These are phyloP conservation scores for Chaetomium sp. DNA, from an alignment of 2,329 filamentous ascomycete genomes.

Conservation along the genomic window DNA sequence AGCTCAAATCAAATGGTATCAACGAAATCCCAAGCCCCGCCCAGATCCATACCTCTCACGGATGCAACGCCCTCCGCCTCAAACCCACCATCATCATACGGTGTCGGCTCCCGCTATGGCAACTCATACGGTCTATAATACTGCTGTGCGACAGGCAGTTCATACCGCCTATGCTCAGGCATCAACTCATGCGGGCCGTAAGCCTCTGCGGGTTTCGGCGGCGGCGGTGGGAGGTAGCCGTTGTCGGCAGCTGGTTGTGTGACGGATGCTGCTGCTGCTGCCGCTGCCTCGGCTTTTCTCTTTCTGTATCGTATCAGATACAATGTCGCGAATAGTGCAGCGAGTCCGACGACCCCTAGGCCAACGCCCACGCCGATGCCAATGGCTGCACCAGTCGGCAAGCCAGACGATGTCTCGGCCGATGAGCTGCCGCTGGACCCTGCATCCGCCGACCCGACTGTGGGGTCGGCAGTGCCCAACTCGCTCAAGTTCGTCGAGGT, in stretches of 20 bases:
- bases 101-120: neutral
- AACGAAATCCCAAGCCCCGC: neutral
- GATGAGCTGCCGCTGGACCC: neutral
- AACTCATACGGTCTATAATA: neutral
- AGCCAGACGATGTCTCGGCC: neutral
- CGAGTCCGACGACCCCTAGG: constrained; percentile 8
- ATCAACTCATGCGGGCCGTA: constrained; percentile 1
- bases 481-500: neutral
- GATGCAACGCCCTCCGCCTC: neutral
- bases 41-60: too few relatives aligned
- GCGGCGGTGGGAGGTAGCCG: neutral
- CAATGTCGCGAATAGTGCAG: constrained; percentile 3
- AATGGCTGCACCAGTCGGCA: constrained; percentile 5
- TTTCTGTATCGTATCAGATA: constrained; percentile 12
- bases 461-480: neutral
- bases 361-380: constrained; percentile 6
- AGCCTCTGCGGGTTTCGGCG: neutral
- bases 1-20: constrained; percentile 2
- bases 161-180: neutral
- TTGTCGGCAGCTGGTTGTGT: neutral
- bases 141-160: neutral
- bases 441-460: neutral
- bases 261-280: neutral
- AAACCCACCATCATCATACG: neutral
- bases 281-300: neutral